Evolutionary conservation across 2,329 filamentous ascomycete genomes (phyloP), one percentile per base, ranked within the genome.

Genomic region (Cylindrodendrum hubeiense): DNA sequence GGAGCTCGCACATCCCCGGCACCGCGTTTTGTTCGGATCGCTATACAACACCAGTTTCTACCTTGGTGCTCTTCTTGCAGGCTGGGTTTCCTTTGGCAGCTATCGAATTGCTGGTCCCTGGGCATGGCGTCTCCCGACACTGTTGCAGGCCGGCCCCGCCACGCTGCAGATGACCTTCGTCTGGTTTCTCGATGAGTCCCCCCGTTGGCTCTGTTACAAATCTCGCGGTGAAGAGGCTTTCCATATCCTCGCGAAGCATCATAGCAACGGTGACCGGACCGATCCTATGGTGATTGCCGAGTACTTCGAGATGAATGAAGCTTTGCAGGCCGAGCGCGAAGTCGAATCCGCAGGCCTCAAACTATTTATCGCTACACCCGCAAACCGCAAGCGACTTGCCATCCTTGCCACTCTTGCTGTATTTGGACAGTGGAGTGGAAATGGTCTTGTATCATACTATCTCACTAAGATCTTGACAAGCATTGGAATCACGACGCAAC

Each of bases 191-290:
- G 63, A 63, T 2, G 69, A 70, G 15, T 70, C 63, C 4, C 66
- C 68, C 0, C 37, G 69, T 3, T 71, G 69, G 68, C 24, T 70
- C 0, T 50, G 52, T 2, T 70, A 54, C 3, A 68, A 56, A 4
- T 66, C 63, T 7, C 50, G 60, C 9, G 43, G 33, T 0, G 57
- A 70, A 15, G 66, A 71, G 4, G 69, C 67, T 0, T 60, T 60
- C 2, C 10, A 30, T 15, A 59, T 66, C 1, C 49, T 71, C 0
- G 66, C 58, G 0, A 68, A 68, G 19, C 46, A 54, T 2, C 69
- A 71, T 13, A 63, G 63, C 1, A 66, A 67, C 2, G 69, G 68
- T 1, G 82, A 90, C 66, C 87, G 85, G 5, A 82, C 86, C 66
- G 83, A 86, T 68, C 80, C 82, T 2, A 41, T 71, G 9, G 64